Conservation (phyloP, 2,329 filamentous ascomycete genomes). For the Diaporthe caulivora region DNA sequence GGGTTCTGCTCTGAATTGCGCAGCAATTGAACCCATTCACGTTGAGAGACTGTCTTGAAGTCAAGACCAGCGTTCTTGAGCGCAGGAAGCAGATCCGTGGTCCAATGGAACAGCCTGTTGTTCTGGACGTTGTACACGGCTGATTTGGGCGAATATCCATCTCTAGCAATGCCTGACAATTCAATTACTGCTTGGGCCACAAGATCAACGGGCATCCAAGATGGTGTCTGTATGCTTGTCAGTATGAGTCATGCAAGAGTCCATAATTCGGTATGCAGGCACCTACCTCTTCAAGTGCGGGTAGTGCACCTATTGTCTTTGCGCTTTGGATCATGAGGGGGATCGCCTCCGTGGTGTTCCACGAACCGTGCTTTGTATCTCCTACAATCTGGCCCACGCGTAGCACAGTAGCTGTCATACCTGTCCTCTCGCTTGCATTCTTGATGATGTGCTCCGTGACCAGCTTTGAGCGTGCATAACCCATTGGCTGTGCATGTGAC, state of each 20-base stretch:
- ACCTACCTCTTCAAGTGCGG: constrained; percentile 54
- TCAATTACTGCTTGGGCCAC: constrained; percentile 42
- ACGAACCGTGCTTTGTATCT: constrained; percentile 58
- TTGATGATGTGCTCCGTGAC: constrained; percentile 33
- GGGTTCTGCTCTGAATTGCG: constrained; percentile 61
- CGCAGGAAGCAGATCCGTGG: constrained; percentile 63
- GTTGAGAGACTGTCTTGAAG: constrained; percentile 57
- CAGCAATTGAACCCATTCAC: constrained; percentile 59
- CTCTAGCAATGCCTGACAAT: constrained; percentile 37
- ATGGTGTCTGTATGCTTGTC: constrained; percentile 43
- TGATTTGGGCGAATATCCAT: constrained; percentile 40
- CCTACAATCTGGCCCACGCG: constrained; percentile 61
- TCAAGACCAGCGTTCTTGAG: constrained; percentile 58
- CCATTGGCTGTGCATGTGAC: constrained; percentile 52
- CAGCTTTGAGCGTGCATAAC: constrained; percentile 32
- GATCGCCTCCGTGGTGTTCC: constrained; percentile 63
- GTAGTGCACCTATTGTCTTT: constrained; percentile 59
- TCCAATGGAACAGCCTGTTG: constrained; percentile 62
- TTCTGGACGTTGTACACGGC: constrained; percentile 67
- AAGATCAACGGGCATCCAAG: constrained; percentile 56
- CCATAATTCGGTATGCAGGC: background rate
- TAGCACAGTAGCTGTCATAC: constrained; percentile 52
- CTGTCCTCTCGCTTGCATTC: constrained; percentile 46
- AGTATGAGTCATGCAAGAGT: background rate
- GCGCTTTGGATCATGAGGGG: constrained; percentile 62